Evolutionary conservation across 192 early-diverging fungal species (phyloP).

Genomic region (Linnemannia schmuckeri): DNA sequence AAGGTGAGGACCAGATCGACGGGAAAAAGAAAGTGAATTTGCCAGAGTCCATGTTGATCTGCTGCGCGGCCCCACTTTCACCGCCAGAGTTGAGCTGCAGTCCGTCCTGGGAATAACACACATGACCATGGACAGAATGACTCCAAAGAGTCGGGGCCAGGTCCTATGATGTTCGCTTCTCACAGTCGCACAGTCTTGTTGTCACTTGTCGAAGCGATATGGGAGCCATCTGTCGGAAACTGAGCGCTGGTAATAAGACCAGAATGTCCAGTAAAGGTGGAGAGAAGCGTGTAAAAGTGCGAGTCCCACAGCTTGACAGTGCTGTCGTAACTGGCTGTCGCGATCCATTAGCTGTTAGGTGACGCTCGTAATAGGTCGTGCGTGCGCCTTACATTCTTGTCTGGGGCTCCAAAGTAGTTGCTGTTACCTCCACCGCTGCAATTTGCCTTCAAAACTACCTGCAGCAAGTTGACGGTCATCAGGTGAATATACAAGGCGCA

Average conservation of each 20-base stretch:
- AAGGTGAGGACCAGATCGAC: not conserved
- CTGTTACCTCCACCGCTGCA: not conserved
- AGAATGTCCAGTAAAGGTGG: not conserved
- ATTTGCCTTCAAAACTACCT: not conserved
- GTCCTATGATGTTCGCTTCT: not conserved
- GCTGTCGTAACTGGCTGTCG: not conserved
- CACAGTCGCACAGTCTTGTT: not conserved
- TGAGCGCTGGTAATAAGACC: not conserved
- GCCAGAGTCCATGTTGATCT: not conserved
- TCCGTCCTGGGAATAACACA: too few relatives aligned
- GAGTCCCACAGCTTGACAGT: not conserved
- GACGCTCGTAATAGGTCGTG: too few relatives aligned
- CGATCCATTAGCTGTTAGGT: not conserved
- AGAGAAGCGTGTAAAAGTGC: not conserved
- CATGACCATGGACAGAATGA: too few relatives aligned
- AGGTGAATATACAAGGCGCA: not conserved
- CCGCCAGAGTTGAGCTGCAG: not conserved
- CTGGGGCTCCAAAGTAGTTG: not conserved
- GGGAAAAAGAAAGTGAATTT: too few relatives aligned
- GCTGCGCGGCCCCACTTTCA: not conserved
- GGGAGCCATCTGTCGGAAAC: not conserved
- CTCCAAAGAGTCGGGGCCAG: not conserved
- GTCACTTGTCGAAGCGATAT: not conserved
- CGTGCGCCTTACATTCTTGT: not conserved
- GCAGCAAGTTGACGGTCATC: not conserved